Evolutionary conservation across 371 early-diverging fungal species (phyloP), one percentile per base, ranked within the genome.

Genomic region (Fennellomyces sp.): DNA sequence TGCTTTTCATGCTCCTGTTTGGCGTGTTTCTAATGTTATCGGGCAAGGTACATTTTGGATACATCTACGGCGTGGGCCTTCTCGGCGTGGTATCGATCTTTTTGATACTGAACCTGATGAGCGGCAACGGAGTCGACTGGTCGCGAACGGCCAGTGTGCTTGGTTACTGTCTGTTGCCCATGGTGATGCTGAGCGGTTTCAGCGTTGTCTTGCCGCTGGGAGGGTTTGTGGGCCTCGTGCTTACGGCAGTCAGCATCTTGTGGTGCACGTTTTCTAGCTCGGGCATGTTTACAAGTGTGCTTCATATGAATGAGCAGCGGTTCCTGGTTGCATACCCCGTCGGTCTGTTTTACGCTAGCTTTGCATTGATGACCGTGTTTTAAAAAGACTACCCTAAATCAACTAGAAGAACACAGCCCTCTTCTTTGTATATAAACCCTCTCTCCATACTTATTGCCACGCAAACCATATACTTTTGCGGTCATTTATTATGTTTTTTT

Each of bases 211-310:
- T 83, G 10, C 71, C 69, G 25, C 56, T 86, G 29, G 73, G 86
- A 57, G 84, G 83, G 27, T 65, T 74, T 4, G 58, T 91, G 25
- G 88, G 88, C 15, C 68, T 88, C 41, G 64, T 87, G 4, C 60
- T 91, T 30, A 79, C 88, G 0, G 72, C 80, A 1, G 36, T 95
- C 17, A 87, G 93, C 41, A 90, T 97, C 51, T 61, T 88, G 13
- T 97, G 98, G 99, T 94, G 97, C 81, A 97, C 97, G 2, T 89
- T 88, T 69, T 90, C 97, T 6, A 92, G 97, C 23, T 94, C 97
- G 2, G 87, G 88, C 42, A 96, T 99, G 93, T 99, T 99, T 78
- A 91, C 94, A 21, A 93, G 94, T 30, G 95, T 94, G 6, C 77
- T 99, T 41, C 85, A 86, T 56, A 91, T 97, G 94, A 88, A 78